Percentiles rank a stretch among this genome's conserved stretches.
Evolutionary conservation across 345 rosid genomes (phyloP).

Genomic region (Aegle marmelos): DNA sequence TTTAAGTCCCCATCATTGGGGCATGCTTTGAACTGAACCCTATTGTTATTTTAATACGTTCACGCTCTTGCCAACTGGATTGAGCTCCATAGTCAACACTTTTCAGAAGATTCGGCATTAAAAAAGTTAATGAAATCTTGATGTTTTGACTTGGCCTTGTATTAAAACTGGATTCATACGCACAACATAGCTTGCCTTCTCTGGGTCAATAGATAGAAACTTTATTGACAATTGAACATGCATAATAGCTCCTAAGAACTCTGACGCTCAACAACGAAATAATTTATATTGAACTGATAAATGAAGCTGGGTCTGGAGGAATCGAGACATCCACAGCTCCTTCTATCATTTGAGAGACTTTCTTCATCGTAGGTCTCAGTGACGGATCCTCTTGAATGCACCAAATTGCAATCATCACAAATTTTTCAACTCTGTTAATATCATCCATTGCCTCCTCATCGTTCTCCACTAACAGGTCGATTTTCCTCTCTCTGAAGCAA

Average conservation of each 20-base stretch:
- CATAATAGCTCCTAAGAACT: neutral
- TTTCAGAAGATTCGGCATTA: too few relatives aligned
- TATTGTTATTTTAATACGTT: neutral
- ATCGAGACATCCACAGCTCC: conserved; percentile 17
- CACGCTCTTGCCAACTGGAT: neutral
- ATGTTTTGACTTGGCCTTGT: neutral
- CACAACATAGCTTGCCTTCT: too few relatives aligned
- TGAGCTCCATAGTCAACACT: too few relatives aligned
- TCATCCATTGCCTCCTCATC: conserved; percentile 22
- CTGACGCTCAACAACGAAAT: neutral
- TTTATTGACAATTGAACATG: neutral
- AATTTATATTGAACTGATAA: neutral
- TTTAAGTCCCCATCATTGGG: neutral
- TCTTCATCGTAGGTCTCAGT: conserved; percentile 7
- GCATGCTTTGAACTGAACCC: neutral
- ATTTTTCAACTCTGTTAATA: neutral
- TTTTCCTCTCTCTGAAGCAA: conserved; percentile 13
- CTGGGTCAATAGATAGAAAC: too few relatives aligned
- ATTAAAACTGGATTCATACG: neutral
- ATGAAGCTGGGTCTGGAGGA: conserved; percentile 25
- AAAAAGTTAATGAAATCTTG: neutral
- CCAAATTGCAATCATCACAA: conserved; percentile 15
- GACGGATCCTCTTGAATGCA: conserved; percentile 13
- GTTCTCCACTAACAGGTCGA: conserved; percentile 1
- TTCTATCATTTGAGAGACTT: conserved; percentile 23